These are phyloP conservation scores for Nepenthes mirabilis DNA, from an alignment of 148 eudicot species.

Conservation along the genomic window DNA sequence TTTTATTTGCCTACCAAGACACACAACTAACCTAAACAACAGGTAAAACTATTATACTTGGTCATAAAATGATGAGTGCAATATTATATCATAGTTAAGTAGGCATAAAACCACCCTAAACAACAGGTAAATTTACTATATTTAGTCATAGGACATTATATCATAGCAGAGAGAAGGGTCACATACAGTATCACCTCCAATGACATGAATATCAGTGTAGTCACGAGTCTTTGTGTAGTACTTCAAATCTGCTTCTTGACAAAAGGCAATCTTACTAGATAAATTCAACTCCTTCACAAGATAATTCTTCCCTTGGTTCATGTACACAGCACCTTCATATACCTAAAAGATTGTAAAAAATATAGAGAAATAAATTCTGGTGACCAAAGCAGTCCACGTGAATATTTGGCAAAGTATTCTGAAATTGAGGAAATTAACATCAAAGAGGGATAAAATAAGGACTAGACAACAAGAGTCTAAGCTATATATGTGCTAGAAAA, in stretches of 20 bases:
- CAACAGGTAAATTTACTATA: too few species aligned
- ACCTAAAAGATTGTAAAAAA: conserved; percentile 33
- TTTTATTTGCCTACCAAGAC: too few species aligned
- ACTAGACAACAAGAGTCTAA: too few species aligned
- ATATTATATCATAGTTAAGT: background rate
- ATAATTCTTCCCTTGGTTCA: conserved; percentile 91
- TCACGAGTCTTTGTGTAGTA: conserved; percentile 93
- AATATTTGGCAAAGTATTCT: background rate
- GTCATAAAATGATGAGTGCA: background rate
- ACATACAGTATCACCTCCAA: conserved; percentile 72
- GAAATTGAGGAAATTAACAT: conserved; percentile 1
- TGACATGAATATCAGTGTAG: conserved; percentile 74
- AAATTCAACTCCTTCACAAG: conserved; percentile 62
- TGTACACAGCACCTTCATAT: conserved; percentile 89
- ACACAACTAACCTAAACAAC: too few species aligned
- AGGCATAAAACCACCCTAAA: too few species aligned
- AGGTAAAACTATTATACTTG: too few species aligned
- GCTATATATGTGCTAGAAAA: background rate
- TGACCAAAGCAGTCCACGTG: too few species aligned
- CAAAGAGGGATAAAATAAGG: background rate
- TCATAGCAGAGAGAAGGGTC: background rate
- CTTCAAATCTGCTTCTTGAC: conserved; percentile 78
- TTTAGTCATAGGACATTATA: background rate
- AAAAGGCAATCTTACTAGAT: conserved; percentile 59
- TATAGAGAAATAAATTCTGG: too few species aligned